A percentile compares a stretch with the other conserved stretches of the same genome.
These are phyloP conservation scores for Annona cherimola DNA, from an alignment of 164 flowering plant species.

Conservation along the genomic window DNA sequence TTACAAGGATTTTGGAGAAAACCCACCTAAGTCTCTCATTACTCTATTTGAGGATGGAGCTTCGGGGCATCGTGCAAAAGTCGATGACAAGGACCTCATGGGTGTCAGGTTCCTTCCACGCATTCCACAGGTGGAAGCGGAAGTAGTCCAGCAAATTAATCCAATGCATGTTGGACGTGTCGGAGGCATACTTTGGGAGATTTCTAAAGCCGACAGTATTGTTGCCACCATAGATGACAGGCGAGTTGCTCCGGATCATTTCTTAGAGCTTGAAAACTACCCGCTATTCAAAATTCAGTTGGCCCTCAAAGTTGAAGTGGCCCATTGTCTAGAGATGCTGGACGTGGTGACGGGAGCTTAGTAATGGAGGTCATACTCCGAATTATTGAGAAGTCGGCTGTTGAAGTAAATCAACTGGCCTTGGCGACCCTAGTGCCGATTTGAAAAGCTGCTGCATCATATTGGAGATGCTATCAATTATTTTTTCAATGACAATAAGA, in stretches of 20 bases:
- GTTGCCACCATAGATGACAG: constrained; percentile 59
- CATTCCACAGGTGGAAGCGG: constrained; percentile 91
- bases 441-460: too few relatives aligned
- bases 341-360: constrained; percentile 43
- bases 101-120: constrained; percentile 80
- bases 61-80: constrained; percentile 84
- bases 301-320: constrained; percentile 51
- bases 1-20: constrained; percentile 67
- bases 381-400: constrained; percentile 64
- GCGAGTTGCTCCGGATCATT: constrained; percentile 73
- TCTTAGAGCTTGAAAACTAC: constrained; percentile 73
- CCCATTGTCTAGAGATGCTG: constrained; percentile 61
- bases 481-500: too few relatives aligned
- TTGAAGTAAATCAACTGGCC: constrained; percentile 5
- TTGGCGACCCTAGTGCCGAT: too few relatives aligned
- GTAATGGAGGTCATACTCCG: constrained; percentile 51
- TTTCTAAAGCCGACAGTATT: constrained; percentile 69
- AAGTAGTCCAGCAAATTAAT: constrained; percentile 62
- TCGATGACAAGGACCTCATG: constrained; percentile 79
- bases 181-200: constrained; percentile 36
- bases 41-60: constrained; percentile 79
- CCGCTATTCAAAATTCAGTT: constrained; percentile 57
- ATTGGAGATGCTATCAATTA: too few relatives aligned
- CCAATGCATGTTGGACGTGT: constrained; percentile 44
- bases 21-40: constrained; percentile 54